These are phyloP conservation scores for Phytophthora melonis DNA, from an alignment of 352 stramenopile species.

Conservation along the genomic window DNA sequence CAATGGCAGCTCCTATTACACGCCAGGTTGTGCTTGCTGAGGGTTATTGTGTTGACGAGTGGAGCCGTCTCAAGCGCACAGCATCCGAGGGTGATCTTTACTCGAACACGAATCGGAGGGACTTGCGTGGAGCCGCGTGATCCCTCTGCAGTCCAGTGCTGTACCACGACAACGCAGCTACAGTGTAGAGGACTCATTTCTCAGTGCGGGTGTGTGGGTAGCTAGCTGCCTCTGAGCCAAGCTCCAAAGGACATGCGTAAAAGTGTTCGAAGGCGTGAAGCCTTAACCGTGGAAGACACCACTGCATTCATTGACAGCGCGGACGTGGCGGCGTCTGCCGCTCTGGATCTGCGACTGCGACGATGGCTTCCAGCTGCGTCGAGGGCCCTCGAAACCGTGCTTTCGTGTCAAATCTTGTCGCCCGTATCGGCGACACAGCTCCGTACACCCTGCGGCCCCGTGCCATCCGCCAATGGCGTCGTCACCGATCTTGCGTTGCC, in stretches of 20 bases:
- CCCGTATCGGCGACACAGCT: conserved; percentile 1
- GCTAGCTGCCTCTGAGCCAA: not conserved
- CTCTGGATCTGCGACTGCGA: not conserved
- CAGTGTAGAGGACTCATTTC: no score
- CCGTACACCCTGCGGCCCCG: conserved; percentile 7
- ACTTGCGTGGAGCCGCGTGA: conserved; percentile 14
- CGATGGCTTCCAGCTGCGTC: conserved; percentile 13
- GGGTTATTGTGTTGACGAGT: conserved; percentile 21
- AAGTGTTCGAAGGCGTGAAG: not conserved
- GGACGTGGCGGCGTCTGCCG: not conserved
- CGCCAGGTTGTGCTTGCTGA: not conserved
- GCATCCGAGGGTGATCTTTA: conserved; percentile 13
- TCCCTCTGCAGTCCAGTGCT: not conserved
- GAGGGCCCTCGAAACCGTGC: conserved; percentile 7
- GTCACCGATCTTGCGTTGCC: conserved; percentile 5
- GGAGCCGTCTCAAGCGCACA: conserved; percentile 24
- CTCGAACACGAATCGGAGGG: not conserved
- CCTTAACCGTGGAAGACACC: not conserved
- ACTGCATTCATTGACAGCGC: not conserved
- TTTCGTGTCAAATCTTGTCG: conserved; percentile 18
- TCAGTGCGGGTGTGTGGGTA: no score
- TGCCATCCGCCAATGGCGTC: conserved; percentile 29
- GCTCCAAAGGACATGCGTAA: no score
- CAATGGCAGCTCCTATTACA: conserved; percentile 26
- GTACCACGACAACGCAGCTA: no score